These are phyloP conservation scores for Cyclocybe cylindracea DNA, from an alignment of 768 basidiomycete genomes.

Conservation along the genomic window DNA sequence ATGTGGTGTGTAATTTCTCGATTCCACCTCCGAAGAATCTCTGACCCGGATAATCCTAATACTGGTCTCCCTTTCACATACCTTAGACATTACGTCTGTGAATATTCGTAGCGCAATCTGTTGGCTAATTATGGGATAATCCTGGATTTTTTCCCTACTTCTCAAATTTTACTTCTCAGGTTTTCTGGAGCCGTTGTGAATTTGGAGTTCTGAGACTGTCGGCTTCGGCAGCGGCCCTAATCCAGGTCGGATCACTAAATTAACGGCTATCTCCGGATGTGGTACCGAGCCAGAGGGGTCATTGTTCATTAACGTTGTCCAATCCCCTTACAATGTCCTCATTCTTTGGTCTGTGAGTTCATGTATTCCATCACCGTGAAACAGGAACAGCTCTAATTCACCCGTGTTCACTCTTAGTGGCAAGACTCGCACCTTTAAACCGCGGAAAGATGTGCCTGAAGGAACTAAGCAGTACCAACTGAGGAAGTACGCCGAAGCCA, in stretches of 20 bases:
- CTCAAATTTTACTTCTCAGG: no score
- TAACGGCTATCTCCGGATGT: conserved; percentile 15
- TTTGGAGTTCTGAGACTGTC: no score
- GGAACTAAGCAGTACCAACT: conserved; percentile 98
- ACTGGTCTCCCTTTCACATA: no score
- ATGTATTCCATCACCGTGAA: not conserved
- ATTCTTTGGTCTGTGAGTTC: conserved; percentile 83
- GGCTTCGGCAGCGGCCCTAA: not conserved
- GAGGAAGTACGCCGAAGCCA: conserved; percentile 97
- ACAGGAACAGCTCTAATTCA: conserved; percentile 1
- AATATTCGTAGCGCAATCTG: no score
- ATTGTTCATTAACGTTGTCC: conserved; percentile 4
- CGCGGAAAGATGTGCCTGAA: conserved; percentile 91
- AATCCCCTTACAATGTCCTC: conserved; percentile 67
- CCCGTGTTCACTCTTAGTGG: conserved; percentile 47
- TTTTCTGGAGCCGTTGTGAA: no score
- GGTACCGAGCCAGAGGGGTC: conserved; percentile 1
- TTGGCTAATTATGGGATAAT: no score
- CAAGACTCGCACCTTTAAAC: conserved; percentile 95
- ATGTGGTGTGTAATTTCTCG: no score
- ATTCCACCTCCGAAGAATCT: no score
- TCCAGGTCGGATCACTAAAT: not conserved
- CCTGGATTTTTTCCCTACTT: no score
- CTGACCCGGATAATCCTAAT: no score
- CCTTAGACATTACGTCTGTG: no score